phyloP scores from a whole-genome alignment of 2,329 filamentous ascomycete species.

The Ilyonectria robusta region DNA sequence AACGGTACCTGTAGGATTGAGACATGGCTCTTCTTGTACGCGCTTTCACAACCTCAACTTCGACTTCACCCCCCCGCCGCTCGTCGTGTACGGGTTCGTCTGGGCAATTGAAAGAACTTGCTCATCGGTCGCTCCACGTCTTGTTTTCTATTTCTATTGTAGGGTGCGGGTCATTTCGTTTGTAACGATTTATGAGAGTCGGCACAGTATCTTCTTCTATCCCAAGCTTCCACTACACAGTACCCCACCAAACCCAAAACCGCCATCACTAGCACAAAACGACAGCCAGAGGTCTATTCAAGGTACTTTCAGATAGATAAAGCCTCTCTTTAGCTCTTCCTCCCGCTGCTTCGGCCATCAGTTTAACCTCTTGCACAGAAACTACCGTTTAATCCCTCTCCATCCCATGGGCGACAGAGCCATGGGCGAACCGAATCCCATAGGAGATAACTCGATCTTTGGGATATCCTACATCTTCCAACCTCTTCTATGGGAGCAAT shows the following conservation, averaged over 20 bases:
- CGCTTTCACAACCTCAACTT: neutral
- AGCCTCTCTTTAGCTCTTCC: neutral
- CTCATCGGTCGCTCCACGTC: neutral
- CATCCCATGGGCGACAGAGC: neutral
- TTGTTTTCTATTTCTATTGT: neutral
- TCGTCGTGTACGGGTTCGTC: neutral
- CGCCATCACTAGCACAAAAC: neutral
- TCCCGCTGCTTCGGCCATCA: neutral
- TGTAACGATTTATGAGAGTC: neutral
- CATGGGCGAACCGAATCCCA: neutral
- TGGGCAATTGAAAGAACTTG: neutral
- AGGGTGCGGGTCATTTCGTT: neutral
- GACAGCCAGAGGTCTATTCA: neutral
- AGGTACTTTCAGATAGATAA: neutral
- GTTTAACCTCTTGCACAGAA: neutral
- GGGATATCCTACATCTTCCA: neutral
- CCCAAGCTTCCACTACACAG: neutral
- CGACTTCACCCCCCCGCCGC: neutral
- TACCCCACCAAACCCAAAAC: neutral
- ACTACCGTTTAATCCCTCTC: neutral
- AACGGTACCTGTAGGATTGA: neutral
- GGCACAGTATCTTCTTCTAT: neutral
- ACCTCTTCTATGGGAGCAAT: neutral
- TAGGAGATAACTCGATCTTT: neutral
- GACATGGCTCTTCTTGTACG: neutral